Conservation (phyloP, 768 basidiomycete genomes). For the Calocera viscosa region DNA sequence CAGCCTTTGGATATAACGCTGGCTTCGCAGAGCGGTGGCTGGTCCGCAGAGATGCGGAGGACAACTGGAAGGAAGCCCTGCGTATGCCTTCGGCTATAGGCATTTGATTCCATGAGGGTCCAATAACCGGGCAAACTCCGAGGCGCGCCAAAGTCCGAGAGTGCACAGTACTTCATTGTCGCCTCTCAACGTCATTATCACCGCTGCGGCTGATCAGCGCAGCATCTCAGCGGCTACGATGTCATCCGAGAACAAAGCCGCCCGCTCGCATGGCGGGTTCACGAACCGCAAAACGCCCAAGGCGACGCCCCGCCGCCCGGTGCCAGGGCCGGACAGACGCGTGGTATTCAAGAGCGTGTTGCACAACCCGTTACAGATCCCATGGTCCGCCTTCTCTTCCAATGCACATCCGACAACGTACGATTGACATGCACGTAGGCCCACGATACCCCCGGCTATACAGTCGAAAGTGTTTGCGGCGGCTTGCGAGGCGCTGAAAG, state of each 20-base stretch:
- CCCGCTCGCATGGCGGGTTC: conserved; percentile 40
- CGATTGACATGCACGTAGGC: neutral
- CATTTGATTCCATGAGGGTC: no score
- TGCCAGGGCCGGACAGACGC: conserved; percentile 41
- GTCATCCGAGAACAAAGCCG: conserved; percentile 21
- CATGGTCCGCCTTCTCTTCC: conserved; percentile 38
- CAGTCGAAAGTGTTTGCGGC: neutral
- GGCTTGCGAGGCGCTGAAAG: neutral
- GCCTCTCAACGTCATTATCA: no score
- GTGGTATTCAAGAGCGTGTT: conserved; percentile 56
- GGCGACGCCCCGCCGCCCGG: conserved; percentile 9
- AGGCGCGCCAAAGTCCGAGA: no score
- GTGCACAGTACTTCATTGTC: no score
- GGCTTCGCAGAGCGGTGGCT: no score
- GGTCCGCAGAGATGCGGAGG: no score
- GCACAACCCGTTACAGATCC: conserved; percentile 56
- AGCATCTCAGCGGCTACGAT: neutral
- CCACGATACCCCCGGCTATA: neutral
- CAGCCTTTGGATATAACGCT: no score
- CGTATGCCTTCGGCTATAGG: no score
- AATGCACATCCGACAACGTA: neutral
- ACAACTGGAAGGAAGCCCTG: no score
- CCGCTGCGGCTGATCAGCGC: no score
- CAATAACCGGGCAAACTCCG: no score
- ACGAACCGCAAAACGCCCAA: conserved; percentile 50